Evolutionary conservation across 345 rosid species (phyloP), one percentile per base, ranked within the genome.

Genomic region (Passiflora organensis): DNA sequence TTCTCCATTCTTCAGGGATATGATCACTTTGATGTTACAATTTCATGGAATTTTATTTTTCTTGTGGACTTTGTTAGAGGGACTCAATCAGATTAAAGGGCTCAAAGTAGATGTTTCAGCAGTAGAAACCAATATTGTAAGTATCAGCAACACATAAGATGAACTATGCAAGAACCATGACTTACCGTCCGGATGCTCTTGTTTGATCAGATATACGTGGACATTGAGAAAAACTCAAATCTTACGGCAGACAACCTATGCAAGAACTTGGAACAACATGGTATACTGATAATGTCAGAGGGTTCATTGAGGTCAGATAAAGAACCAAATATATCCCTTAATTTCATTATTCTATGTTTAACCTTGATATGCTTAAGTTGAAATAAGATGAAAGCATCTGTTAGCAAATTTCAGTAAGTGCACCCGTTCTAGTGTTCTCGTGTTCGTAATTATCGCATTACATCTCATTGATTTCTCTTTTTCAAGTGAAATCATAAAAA

Each of bases 101-200:
- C 68, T 93, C 42, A 76, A n/a, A 54, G 85, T 80, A 59, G 70
- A 93, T 58, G 73, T 75, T 6, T 75, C 80, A 45, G 73, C 91
- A 1, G 91, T 89, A 53, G 91, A 89, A 74, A 93, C 96, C 48
- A 89, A 93, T 65, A 84, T 93, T 6, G 96, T 93, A 63, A 86
- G 99, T 74, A 42, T 19, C 17, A 46, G 34, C 15, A 24, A 49
- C 54, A 51, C 53, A 24, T 32, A 49, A 53, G 22, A 32, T 45
- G 1, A 24, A 39, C 17, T 28, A 8, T 24, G 60, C 25, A 17
- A 9, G 43, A 10, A 32, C 10, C 39, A 13, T 17, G n/a, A n/a
- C n/a, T n/a, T n/a, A n/a, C n/a, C n/a, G n/a, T n/a, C n/a, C n/a
- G n/a, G n/a, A n/a, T 44, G 32, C 1, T 50, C 42, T 53, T 43